These are phyloP conservation scores for Alnus glutinosa DNA, from an alignment of 306 rosid species.

Conservation along the genomic window DNA sequence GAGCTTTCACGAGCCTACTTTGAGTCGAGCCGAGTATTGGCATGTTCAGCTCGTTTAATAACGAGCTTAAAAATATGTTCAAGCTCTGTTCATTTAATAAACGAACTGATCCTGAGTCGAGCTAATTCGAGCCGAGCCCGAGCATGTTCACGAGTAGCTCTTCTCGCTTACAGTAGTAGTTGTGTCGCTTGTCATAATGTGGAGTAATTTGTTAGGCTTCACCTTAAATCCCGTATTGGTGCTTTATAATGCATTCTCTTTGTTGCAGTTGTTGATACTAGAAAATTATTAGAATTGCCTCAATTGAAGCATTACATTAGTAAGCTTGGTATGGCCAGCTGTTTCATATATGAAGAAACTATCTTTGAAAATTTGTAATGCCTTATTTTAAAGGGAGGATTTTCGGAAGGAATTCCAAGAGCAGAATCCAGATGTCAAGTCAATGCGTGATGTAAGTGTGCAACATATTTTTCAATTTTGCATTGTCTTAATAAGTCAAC, in stretches of 20 bases:
- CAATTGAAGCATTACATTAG: not conserved
- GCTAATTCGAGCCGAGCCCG: no score
- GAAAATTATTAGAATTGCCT: slow-evolving; percentile 7
- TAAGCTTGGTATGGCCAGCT: slow-evolving; percentile 20
- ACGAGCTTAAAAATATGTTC: no score
- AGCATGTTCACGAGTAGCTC: no score
- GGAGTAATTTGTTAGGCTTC: not conserved
- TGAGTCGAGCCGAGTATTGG: no score
- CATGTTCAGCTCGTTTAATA: no score
- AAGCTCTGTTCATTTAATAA: no score
- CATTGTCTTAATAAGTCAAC: slow-evolving; percentile 3
- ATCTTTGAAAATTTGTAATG: slow-evolving; percentile 24
- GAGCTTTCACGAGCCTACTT: no score
- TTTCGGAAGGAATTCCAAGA: slow-evolving; percentile 82
- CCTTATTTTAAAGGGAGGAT: slow-evolving; percentile 70
- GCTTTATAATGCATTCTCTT: slow-evolving; percentile 11
- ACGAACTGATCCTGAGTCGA: no score
- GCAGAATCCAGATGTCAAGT: slow-evolving; percentile 81
- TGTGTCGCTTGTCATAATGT: not conserved
- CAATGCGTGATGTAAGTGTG: slow-evolving; percentile 81
- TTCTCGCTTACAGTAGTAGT: no score
- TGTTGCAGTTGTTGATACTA: slow-evolving; percentile 15
- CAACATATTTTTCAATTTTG: not conserved
- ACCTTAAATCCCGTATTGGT: slow-evolving; percentile 9
- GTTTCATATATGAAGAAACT: slow-evolving; percentile 17